phyloP scores from a whole-genome alignment of 1,284 basidiomycete genomes.

The Sphaerobolus stellatus region DNA sequence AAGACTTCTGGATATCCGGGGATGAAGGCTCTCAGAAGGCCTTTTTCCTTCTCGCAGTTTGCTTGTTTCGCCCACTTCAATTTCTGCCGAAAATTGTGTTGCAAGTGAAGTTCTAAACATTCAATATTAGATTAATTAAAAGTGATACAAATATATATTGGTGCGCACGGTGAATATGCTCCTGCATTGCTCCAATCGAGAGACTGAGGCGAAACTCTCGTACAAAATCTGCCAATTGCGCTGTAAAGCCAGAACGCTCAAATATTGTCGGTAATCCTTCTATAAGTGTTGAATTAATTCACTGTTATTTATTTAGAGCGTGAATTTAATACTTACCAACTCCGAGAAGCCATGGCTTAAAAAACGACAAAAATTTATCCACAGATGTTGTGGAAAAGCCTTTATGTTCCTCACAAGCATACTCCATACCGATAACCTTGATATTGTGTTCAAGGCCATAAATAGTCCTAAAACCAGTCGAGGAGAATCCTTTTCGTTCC shows the following conservation, averaged over 20 bases:
- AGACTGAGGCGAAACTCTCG: not conserved
- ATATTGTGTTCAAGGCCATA: not conserved
- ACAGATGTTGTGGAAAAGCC: not conserved
- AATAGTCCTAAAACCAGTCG: not conserved
- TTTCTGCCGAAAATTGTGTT: too few relatives aligned
- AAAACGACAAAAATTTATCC: not conserved
- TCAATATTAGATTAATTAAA: too few relatives aligned
- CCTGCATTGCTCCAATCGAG: not conserved
- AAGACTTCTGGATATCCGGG: too few relatives aligned
- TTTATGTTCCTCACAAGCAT: not conserved
- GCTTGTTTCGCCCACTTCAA: too few relatives aligned
- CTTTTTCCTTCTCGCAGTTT: too few relatives aligned
- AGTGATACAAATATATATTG: too few relatives aligned
- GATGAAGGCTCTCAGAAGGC: too few relatives aligned
- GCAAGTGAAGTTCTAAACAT: too few relatives aligned
- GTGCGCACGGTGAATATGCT: constrained; percentile 1
- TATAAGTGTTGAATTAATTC: too few relatives aligned
- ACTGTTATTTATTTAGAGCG: too few relatives aligned
- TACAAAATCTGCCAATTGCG: not conserved
- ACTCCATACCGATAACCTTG: not conserved
- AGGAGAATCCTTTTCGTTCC: not conserved
- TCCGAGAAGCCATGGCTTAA: not conserved
- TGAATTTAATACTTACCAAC: too few relatives aligned
- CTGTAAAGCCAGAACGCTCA: not conserved
- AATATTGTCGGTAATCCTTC: not conserved